Evolutionary conservation across 805 yeast species (phyloP).

Genomic region (Tetrapisispora namnaoensis): DNA sequence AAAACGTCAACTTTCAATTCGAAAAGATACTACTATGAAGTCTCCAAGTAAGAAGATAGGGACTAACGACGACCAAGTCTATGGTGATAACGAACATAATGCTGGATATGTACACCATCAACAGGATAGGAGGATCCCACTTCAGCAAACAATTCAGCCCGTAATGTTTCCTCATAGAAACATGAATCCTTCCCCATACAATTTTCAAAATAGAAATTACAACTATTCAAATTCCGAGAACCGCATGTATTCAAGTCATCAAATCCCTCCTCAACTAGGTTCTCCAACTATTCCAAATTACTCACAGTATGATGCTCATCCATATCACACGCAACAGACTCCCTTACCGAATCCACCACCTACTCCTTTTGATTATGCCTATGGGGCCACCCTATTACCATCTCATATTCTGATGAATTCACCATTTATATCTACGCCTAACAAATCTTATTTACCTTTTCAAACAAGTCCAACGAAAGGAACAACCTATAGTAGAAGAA

Average conservation of each 20-base stretch:
- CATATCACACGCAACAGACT: neutral
- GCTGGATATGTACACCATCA: neutral
- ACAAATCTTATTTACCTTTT: slow-evolving; percentile 8
- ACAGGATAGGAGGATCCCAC: neutral
- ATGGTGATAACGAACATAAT: neutral
- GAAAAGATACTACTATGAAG: neutral
- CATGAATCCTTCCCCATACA: neutral
- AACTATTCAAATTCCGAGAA: neutral
- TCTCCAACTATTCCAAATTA: neutral
- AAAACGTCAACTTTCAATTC: neutral
- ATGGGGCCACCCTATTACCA: slow-evolving; percentile 55
- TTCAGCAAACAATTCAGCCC: neutral
- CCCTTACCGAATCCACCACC: slow-evolving; percentile 27
- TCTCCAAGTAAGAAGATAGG: neutral
- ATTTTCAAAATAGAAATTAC: neutral
- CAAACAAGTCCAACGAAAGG: neutral
- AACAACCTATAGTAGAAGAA: neutral
- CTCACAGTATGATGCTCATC: neutral
- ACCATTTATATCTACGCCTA: slow-evolving; percentile 42
- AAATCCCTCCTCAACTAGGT: neutral
- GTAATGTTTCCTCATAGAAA: neutral
- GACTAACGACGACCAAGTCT: neutral
- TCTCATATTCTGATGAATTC: slow-evolving; percentile 50
- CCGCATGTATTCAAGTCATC: neutral
- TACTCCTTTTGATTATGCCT: slow-evolving; percentile 51